A percentile compares a stretch with the other conserved stretches of the same genome.
phyloP scores from a whole-genome alignment of 2,329 filamentous ascomycete species.

The Fusarium sp. region DNA sequence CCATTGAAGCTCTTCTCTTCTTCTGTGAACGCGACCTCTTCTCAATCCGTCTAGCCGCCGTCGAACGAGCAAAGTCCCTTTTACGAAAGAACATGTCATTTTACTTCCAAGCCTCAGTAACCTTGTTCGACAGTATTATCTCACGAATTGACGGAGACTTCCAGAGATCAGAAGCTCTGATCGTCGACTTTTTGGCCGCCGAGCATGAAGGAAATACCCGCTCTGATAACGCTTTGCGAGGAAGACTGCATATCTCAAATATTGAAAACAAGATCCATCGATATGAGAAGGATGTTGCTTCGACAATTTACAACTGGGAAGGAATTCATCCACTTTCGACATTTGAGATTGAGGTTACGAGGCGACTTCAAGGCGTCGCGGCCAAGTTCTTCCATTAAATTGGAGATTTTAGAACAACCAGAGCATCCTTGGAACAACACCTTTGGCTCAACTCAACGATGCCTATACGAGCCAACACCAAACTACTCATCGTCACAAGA shows the following conservation, averaged over 20 bases:
- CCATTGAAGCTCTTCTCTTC: constrained; percentile 48
- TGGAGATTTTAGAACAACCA: constrained; percentile 48
- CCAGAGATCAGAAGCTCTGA: constrained; percentile 42
- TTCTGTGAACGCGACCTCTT: constrained; percentile 51
- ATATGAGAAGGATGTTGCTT: constrained; percentile 48
- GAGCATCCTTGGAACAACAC: constrained; percentile 50
- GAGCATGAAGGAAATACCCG: constrained; percentile 31
- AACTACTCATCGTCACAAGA: constrained; percentile 44
- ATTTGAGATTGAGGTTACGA: constrained; percentile 51
- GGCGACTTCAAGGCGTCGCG: constrained; percentile 49
- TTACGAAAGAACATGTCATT: constrained; percentile 49
- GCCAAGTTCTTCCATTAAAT: constrained; percentile 52
- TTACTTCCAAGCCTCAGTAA: constrained; percentile 49
- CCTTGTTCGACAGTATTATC: constrained; percentile 51
- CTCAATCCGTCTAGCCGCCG: constrained; percentile 40
- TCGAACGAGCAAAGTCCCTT: constrained; percentile 43
- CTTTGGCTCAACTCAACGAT: constrained; percentile 44
- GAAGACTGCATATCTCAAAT: constrained; percentile 52
- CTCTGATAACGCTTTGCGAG: constrained; percentile 48
- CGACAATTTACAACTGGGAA: constrained; percentile 50
- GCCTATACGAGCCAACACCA: constrained; percentile 46
- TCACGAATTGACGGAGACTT: constrained; percentile 46
- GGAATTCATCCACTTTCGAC: constrained; percentile 47
- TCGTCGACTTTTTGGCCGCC: constrained; percentile 43
- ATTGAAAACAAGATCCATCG: constrained; percentile 52